Base-by-base conservation (phyloP, 2,329 filamentous ascomycete genomes). In the Talaromyces sp. region DNA sequence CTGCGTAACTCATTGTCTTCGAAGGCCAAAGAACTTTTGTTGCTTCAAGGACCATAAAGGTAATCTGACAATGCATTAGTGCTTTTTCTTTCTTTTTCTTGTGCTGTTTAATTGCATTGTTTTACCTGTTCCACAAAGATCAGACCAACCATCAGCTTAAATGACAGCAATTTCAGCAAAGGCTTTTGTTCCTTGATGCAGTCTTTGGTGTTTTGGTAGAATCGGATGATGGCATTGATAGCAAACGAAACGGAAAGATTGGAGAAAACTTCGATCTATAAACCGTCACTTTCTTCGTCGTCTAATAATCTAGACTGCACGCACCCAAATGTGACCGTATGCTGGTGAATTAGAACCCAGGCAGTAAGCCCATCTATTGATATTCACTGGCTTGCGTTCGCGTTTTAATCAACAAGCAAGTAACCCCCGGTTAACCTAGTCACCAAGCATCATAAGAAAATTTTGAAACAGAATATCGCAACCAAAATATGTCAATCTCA, bases 121-220 rank as follows among this genome's bases (percentile, higher is more conserved):
- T 41, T 50, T 35, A 57, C 55, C 24, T 48, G 17, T 31, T 57
- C 55, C n/a, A 57, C 2, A 21, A 57, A 57, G 17, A 57, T 57
- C 17, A 57, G 10, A 12, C 55, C 55, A 26, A 57, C 41, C 55
- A 57, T 48, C 9, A 57, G 41, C 12, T 50, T 57, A 35, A 57
- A 57, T 26, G 55, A 41, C n/a, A 57, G 41, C 12, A 57, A 41
- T 50, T 57, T 57, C 27, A 41, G 19, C 55, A 57, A 24, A n/a
- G 43, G 55, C 29, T 57, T 43, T 8, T 43, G 26, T 21, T 57
- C 55, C 24, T 57, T 57, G 41, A 57, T 57, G 55, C 51, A 57
- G 8, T 24, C 27, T 50, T 57, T 57, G 10, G 41, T 48, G 17
- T 46, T n/a, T 32, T 50, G 41, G 41, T 57, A 57, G 41, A 57